phyloP scores from a whole-genome alignment of 768 basidiomycete species.

The Exidia glandulosa region DNA sequence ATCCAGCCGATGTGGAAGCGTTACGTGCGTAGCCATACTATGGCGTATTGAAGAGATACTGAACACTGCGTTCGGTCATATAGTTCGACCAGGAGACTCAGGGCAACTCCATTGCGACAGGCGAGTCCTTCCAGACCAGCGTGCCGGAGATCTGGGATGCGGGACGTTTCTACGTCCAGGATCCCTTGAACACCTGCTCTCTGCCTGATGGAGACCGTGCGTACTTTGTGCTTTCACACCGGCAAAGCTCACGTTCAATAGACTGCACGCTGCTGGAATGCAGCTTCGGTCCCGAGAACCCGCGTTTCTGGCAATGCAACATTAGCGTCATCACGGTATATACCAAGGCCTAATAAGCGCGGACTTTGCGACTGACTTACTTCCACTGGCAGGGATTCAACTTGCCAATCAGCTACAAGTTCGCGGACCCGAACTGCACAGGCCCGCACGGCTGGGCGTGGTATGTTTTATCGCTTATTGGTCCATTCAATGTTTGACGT shows the following conservation, averaged over 20 bases:
- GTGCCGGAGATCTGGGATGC: background rate
- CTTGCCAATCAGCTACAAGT: background rate
- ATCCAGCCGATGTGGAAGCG: background rate
- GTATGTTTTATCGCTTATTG: background rate
- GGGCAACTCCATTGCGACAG: background rate
- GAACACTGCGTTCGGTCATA: background rate
- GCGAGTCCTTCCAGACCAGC: background rate
- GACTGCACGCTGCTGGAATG: background rate
- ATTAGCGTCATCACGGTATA: background rate
- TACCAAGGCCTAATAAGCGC: background rate
- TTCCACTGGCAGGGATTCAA: background rate
- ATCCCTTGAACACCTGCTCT: background rate
- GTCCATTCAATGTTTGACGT: background rate
- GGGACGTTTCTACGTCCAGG: background rate
- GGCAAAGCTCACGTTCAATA: background rate
- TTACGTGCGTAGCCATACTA: background rate
- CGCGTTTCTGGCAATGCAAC: background rate
- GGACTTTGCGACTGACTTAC: background rate
- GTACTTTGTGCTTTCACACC: background rate
- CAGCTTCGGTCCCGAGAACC: background rate
- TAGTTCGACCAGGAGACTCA: background rate
- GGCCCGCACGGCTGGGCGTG: background rate
- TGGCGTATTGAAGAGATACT: background rate
- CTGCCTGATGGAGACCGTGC: background rate
- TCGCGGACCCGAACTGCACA: background rate